Conservation (phyloP, 805 yeast genomes). For the Metschnikowia aberdeeniae region DNA sequence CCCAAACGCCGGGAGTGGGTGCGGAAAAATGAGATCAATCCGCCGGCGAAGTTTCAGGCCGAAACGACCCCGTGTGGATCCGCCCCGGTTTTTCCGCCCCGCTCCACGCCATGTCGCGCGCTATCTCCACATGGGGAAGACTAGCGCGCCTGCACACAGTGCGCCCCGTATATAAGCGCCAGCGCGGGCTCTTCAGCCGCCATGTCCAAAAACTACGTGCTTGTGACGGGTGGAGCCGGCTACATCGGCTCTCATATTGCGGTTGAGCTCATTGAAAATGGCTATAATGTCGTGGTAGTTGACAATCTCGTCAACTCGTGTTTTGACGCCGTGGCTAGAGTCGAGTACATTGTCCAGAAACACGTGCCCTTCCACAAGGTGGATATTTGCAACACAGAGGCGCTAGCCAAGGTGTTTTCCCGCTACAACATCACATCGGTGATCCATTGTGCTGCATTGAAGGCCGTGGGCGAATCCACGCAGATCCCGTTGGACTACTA, state of each 20-base stretch:
- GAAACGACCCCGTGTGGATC: not conserved
- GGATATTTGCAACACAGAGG: constrained; percentile 51
- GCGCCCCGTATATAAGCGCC: not conserved
- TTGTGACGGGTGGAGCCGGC: constrained; percentile 86
- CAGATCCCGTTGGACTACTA: constrained; percentile 64
- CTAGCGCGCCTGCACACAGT: not conserved
- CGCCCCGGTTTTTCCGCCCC: not conserved
- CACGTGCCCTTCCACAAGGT: constrained; percentile 53
- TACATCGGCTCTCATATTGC: constrained; percentile 83
- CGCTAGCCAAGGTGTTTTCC: constrained; percentile 45
- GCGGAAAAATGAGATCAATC: not conserved
- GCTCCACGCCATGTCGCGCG: not conserved
- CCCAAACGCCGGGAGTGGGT: too few relatives aligned
- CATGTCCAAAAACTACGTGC: constrained; percentile 31
- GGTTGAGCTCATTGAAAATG: constrained; percentile 55
- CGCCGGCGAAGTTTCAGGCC: not conserved
- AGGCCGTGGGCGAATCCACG: constrained; percentile 79
- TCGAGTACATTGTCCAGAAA: constrained; percentile 49
- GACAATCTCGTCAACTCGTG: constrained; percentile 69
- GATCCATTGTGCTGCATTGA: constrained; percentile 77
- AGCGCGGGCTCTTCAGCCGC: not conserved
- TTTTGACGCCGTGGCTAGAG: constrained; percentile 59
- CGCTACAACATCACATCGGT: constrained; percentile 52
- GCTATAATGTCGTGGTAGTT: constrained; percentile 66
- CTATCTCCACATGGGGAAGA: not conserved